Base-by-base conservation (phyloP, 2,329 filamentous ascomycete species). In the Coniochaeta sp. region DNA sequence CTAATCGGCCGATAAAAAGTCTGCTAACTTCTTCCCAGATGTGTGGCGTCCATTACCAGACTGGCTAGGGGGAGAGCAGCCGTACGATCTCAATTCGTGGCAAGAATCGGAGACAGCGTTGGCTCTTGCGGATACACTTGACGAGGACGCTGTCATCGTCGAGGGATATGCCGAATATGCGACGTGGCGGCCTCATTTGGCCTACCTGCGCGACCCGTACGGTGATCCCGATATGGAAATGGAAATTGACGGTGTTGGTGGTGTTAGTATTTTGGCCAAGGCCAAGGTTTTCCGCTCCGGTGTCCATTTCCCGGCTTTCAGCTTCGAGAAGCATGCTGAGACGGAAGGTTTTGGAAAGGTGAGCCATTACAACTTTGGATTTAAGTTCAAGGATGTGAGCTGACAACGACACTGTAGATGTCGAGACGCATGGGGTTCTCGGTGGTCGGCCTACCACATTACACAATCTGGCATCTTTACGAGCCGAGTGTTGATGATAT, bases 211-310 rank as follows among this genome's bases (percentile, higher is more conserved):
- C 62, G 95, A 99, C 71, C 95, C 95, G 1, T 98, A 96, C 69
- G 95, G 95, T 43, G 95, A 99, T 71, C 93, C 93, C 22, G 95
- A 99, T 71, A 97, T 98, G 89, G 95, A 99, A 73, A 98, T 99
- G 95, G 95, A 99, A 69, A 93, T 99, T 67, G 95, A 99, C 68
- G 95, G 95, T 66, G 93, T 99, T 55, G 93, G 95, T 58, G 95
- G 95, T 76, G 95, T 99, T 67, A 97, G 92, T 77, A 99, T 99
- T 69, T 76, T 99, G 67, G 93, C 95, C 54, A 99, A 98, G 76
- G 95, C 95, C 1, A 89, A 89, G 68, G 95, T 99, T 0, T 99
- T 99, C 79, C 87, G 95, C 63, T 89, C 90, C 54, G 95, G 95
- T 50, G 93, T 96, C 36, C 95, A 99, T 74, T 99, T 99, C 76